Evolutionary conservation across 2,329 filamentous ascomycete genomes (phyloP).

Genomic region (Elsinoe batatas): DNA sequence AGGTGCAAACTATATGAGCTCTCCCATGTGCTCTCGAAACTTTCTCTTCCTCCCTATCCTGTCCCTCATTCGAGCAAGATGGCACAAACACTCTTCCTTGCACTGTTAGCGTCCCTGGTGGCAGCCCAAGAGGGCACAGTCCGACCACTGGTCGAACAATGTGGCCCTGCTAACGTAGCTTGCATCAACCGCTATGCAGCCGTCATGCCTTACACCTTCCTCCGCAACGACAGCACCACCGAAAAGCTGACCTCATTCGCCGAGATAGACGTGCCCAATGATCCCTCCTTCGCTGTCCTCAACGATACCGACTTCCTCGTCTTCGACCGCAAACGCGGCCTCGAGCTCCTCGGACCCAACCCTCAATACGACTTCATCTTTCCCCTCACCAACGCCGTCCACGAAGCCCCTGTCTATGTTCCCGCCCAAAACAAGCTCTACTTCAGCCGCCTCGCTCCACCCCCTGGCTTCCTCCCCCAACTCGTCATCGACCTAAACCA

Average conservation of each 20-base stretch:
- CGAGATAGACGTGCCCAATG: conserved; percentile 24
- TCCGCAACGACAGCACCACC: conserved; percentile 26
- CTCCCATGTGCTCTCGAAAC: not conserved
- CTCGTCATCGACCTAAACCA: conserved; percentile 33
- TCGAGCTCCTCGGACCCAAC: conserved; percentile 29
- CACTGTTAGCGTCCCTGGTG: not conserved
- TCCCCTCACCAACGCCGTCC: conserved; percentile 29
- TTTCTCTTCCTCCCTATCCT: not conserved
- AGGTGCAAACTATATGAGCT: not conserved
- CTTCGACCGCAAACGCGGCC: conserved; percentile 28
- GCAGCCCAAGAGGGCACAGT: conserved; percentile 7
- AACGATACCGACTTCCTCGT: conserved; percentile 25
- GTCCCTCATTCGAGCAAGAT: not conserved
- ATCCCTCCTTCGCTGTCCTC: conserved; percentile 25
- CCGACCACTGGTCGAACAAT: conserved; percentile 10
- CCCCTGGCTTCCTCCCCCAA: conserved; percentile 30
- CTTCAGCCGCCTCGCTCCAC: conserved; percentile 30
- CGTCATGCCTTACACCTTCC: conserved; percentile 32
- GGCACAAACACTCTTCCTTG: not conserved
- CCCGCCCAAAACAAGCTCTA: conserved; percentile 33
- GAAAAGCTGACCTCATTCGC: conserved; percentile 32
- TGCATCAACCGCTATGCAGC: conserved; percentile 32
- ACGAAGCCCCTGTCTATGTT: conserved; percentile 36
- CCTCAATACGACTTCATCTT: conserved; percentile 33
- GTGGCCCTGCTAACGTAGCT: conserved; percentile 22